phyloP scores from a whole-genome alignment of 441 rosid genomes.

The Codiaeum variegatum region DNA sequence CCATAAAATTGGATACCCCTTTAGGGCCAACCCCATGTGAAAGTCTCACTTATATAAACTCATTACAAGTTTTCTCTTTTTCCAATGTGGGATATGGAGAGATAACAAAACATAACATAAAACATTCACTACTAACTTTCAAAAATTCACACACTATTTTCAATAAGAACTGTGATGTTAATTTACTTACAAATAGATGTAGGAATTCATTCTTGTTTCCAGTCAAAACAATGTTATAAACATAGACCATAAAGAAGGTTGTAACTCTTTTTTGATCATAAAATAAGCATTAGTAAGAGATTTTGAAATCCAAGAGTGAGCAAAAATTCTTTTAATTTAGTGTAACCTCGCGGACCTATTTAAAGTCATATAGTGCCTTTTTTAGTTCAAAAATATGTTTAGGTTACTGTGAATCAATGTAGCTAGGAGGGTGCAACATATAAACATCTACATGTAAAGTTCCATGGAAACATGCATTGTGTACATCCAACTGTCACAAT shows the following conservation, averaged over 20 bases:
- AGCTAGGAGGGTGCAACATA: too few relatives aligned
- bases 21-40: too few relatives aligned
- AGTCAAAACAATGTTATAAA: background rate
- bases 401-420: too few relatives aligned
- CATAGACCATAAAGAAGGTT: background rate
- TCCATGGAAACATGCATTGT: background rate
- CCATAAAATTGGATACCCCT: too few relatives aligned
- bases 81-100: too few relatives aligned
- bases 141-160: too few relatives aligned
- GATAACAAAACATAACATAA: too few relatives aligned
- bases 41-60: too few relatives aligned
- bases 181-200: background rate
- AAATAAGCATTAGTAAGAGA: constrained; percentile 1
- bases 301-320: constrained; percentile 4
- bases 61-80: too few relatives aligned
- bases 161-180: background rate
- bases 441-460: background rate
- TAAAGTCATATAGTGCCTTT: background rate
- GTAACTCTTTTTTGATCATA: background rate
- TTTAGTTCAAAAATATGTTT: background rate
- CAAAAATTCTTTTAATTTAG: background rate
- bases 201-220: background rate
- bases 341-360: background rate
- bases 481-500: background rate
- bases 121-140: too few relatives aligned